Evolutionary conservation across 495 filamentous ascomycete genomes (phyloP), one percentile per base, ranked within the genome.

Genomic region (Geopyxis carbonaria): DNA sequence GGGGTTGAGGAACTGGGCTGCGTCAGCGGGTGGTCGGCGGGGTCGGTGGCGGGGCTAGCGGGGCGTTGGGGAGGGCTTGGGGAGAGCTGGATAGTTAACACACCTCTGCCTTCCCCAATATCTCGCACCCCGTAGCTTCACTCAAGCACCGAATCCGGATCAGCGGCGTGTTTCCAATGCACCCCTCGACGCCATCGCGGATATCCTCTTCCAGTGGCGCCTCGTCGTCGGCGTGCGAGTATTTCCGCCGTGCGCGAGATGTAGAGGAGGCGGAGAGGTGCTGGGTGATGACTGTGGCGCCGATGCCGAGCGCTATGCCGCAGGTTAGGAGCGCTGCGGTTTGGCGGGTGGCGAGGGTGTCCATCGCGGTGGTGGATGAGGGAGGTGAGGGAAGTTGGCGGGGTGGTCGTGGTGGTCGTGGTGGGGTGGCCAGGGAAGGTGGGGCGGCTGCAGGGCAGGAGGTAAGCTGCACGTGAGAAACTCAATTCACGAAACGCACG

Each of bases 1-100:
- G n/a, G 83, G 85, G 30, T 94, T 93, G 31, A 99, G 66, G 48
- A 87, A 93, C 75, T 75, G 45, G 18, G 31, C 28, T 5, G 3
- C n/a, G n/a, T n/a, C n/a, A n/a, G n/a, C n/a, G 91, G 84, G 48
- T 82, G 91, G 41, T 80, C 79, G 9, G 89, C 91, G n/a, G 83
- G 85, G 30, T 94, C 93, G 31, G 95, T 66, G 48, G 86, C 92
- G 75, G 73, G 45, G 18, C 30, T 24, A 16, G n/a, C 5, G 11
- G 7, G 36, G 41, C 15, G 32, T 29, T 33, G 15, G 31, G 15
- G 31, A 33, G 18, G 16, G 34, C 2, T 4, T 7, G 21, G 16
- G 34, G 34, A n/a, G 3, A 3, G 27, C n/a, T n/a, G n/a, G n/a
- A n/a, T 5, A 30, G 27, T 6, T 2, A 29, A 39, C 40, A 33